These are phyloP conservation scores for Peterozyma xylosa DNA, from an alignment of 805 yeast genomes.

Conservation along the genomic window DNA sequence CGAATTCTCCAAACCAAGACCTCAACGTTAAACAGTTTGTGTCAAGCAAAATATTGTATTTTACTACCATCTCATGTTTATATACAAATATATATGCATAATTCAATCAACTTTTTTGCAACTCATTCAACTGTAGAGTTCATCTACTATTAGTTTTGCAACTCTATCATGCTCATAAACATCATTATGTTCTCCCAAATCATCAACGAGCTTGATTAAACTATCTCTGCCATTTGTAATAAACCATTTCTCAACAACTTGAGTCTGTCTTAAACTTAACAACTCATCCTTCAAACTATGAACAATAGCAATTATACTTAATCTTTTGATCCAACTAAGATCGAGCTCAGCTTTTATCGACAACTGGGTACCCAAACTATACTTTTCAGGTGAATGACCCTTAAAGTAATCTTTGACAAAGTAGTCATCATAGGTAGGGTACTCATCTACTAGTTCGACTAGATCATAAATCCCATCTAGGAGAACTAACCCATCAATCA, in stretches of 20 bases:
- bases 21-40: background rate
- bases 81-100: background rate
- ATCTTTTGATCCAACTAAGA: conserved; percentile 3
- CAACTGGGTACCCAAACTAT: conserved; percentile 9
- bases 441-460: conserved; percentile 42
- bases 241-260: conserved; percentile 28
- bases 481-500: conserved; percentile 24
- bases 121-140: background rate
- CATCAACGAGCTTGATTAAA: conserved; percentile 19
- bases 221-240: conserved; percentile 10
- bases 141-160: conserved; percentile 13
- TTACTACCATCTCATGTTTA: background rate
- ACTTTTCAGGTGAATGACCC: background rate
- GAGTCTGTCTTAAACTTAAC: conserved; percentile 42
- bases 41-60: background rate
- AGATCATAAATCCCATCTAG: conserved; percentile 70
- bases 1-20: conserved; percentile 48
- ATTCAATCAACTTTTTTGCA: background rate
- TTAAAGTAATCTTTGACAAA: conserved; percentile 1
- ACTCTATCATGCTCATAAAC: conserved; percentile 41
- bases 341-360: conserved; percentile 4
- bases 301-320: conserved; percentile 28
- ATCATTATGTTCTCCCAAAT: conserved; percentile 60
- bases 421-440: conserved; percentile 51
- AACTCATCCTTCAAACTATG: conserved; percentile 69